Conservation (phyloP, 2,329 filamentous ascomycete genomes). For the Cytospora piceicola region DNA sequence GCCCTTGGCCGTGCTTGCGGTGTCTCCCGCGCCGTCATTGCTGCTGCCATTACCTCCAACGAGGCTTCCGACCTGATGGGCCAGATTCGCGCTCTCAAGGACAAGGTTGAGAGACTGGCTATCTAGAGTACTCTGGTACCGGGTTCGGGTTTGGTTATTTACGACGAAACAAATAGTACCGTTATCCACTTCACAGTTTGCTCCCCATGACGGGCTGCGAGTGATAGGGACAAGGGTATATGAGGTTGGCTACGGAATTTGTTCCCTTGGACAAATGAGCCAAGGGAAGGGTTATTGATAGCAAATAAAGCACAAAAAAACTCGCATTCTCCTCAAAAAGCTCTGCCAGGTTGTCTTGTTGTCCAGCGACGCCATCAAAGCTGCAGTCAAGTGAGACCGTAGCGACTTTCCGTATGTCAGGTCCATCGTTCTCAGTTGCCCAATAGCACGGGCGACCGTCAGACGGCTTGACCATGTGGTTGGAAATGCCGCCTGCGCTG, state of each 20-base stretch:
- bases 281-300: not conserved
- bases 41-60: slow-evolving; percentile 87
- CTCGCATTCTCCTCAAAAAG: not conserved
- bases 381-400: not conserved
- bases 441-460: not conserved
- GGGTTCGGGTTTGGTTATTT: not conserved
- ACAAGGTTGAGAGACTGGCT: slow-evolving; percentile 94
- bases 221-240: not conserved
- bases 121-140: slow-evolving; percentile 61
- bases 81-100: slow-evolving; percentile 87
- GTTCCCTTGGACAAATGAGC: not conserved
- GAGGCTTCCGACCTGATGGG: slow-evolving; percentile 84
- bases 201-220: not conserved
- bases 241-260: not conserved
- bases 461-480: not conserved
- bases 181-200: not conserved
- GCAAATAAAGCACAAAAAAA: not conserved
- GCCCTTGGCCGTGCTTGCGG: slow-evolving; percentile 88
- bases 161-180: not conserved
- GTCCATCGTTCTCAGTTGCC: not conserved
- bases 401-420: not conserved
- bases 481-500: not conserved
- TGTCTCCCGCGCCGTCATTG: slow-evolving; percentile 86
- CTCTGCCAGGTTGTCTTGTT: not conserved
- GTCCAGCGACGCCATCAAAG: not conserved